Percentiles rank a stretch among this genome's conserved stretches.
These are phyloP conservation scores for Paraphoma chrysanthemicola DNA, from an alignment of 2,329 filamentous ascomycete genomes.

Conservation along the genomic window DNA sequence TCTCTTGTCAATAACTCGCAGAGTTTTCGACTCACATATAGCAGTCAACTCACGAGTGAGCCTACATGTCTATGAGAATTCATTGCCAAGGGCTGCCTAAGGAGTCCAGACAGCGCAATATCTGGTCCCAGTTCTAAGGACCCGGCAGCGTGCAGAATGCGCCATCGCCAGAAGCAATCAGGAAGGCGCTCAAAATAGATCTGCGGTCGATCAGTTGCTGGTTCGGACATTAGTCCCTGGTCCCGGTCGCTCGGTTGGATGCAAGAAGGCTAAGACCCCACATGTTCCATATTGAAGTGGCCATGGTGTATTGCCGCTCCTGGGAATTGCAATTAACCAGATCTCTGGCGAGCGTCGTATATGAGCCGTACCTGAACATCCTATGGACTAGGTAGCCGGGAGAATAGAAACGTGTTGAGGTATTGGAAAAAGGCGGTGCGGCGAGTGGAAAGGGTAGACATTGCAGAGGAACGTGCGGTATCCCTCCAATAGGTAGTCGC, in stretches of 20 bases:
- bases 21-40: not conserved
- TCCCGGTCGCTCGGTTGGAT: slow-evolving; percentile 38
- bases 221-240: slow-evolving; percentile 23
- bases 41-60: not conserved
- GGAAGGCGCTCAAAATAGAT: slow-evolving; percentile 22
- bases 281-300: slow-evolving; percentile 27
- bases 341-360: slow-evolving; percentile 16
- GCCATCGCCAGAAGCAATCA: slow-evolving; percentile 9
- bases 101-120: slow-evolving; percentile 8
- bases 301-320: slow-evolving; percentile 20
- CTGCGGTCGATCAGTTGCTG: slow-evolving; percentile 21
- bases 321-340: slow-evolving; percentile 26
- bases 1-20: too few species aligned
- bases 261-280: slow-evolving; percentile 28
- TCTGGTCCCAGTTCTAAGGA: slow-evolving; percentile 12
- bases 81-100: slow-evolving; percentile 9
- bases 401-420: slow-evolving; percentile 5
- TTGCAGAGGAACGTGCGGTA: not conserved
- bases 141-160: slow-evolving; percentile 7
- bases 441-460: slow-evolving; percentile 22
- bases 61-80: not conserved
- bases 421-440: slow-evolving; percentile 6
- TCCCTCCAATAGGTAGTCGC: not conserved
- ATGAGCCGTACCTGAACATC: slow-evolving; percentile 22
- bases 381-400: slow-evolving; percentile 19